Percentiles rank a stretch among this genome's conserved stretches.
Evolutionary conservation across 495 filamentous ascomycete genomes (phyloP).

Genomic region (Hyphodiscus hymeniophilus): DNA sequence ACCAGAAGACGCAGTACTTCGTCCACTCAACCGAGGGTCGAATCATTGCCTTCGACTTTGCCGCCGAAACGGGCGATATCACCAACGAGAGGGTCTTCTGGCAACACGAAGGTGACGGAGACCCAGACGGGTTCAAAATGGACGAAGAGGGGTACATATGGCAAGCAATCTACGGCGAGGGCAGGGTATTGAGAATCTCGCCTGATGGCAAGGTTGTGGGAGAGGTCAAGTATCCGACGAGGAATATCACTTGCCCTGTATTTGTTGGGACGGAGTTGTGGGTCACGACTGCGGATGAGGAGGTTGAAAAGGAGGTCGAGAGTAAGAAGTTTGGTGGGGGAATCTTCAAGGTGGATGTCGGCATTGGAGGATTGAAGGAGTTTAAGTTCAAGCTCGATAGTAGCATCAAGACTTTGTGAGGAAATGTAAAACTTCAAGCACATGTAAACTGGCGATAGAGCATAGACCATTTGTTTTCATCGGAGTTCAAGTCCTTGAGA

Average conservation of each 20-base stretch:
- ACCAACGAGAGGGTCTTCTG: constrained; percentile 64
- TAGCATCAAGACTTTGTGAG: neutral
- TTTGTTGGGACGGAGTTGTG: constrained; percentile 70
- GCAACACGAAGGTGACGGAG: constrained; percentile 48
- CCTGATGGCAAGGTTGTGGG: constrained; percentile 56
- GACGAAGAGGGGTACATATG: constrained; percentile 68
- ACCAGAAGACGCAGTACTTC: constrained; percentile 74
- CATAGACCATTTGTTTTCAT: too few relatives aligned
- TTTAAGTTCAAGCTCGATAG: constrained; percentile 44
- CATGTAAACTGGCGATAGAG: too few relatives aligned
- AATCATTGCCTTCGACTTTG: constrained; percentile 71
- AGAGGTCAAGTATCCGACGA: constrained; percentile 58
- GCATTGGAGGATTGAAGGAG: constrained; percentile 47
- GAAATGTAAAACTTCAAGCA: too few relatives aligned
- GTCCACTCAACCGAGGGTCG: constrained; percentile 66
- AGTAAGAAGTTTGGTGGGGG: constrained; percentile 56
- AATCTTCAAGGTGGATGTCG: constrained; percentile 62
- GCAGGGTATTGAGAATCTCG: constrained; percentile 58
- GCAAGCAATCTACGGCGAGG: constrained; percentile 69
- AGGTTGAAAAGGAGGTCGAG: constrained; percentile 41
- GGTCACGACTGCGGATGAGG: constrained; percentile 53
- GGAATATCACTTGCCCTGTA: constrained; percentile 59
- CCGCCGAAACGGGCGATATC: constrained; percentile 50
- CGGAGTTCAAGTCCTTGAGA: constrained; percentile 45
- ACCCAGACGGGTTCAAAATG: constrained; percentile 68